These are phyloP conservation scores for Atractiella rhizophila DNA, from an alignment of 768 basidiomycete species.

Conservation along the genomic window DNA sequence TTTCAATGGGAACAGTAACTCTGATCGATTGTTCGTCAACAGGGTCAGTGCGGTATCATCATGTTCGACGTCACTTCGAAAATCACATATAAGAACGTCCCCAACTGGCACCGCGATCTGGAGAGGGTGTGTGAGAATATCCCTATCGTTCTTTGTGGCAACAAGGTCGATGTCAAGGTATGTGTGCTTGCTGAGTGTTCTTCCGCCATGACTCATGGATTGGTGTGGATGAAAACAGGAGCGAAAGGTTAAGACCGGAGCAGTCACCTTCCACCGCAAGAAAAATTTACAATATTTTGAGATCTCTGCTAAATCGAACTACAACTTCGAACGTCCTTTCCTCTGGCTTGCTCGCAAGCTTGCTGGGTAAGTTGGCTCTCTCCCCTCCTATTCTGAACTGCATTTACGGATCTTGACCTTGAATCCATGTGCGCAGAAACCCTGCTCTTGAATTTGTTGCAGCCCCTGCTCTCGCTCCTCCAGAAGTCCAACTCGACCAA, in stretches of 20 bases:
- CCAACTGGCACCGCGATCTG: constrained; percentile 96
- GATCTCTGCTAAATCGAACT: constrained; percentile 98
- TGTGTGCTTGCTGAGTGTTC: constrained; percentile 13
- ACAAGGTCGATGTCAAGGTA: constrained; percentile 99
- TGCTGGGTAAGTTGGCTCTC: constrained; percentile 43
- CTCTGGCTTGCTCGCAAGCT: constrained; percentile 96
- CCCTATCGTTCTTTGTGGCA: constrained; percentile 95
- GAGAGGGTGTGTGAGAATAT: constrained; percentile 99
- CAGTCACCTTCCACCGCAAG: constrained; percentile 99
- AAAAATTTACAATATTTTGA: constrained; percentile 99
- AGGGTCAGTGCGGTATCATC: constrained; percentile 99
- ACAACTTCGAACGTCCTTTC: constrained; percentile 99
- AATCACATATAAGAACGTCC: constrained; percentile 99
- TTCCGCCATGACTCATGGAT: not conserved
- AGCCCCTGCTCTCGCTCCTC: constrained; percentile 64
- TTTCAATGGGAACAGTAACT: too few relatives aligned
- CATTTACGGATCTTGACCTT: not conserved
- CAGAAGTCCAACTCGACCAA: constrained; percentile 65
- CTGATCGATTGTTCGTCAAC: constrained; percentile 38
- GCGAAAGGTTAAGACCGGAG: constrained; percentile 96
- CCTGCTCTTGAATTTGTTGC: constrained; percentile 77
- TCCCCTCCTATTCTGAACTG: not conserved
- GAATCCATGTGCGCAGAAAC: constrained; percentile 32
- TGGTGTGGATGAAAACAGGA: constrained; percentile 33
- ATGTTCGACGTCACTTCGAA: constrained; percentile 98